Evolutionary conservation across 345 rosid genomes (phyloP).

Genomic region (Litchi chinensis): DNA sequence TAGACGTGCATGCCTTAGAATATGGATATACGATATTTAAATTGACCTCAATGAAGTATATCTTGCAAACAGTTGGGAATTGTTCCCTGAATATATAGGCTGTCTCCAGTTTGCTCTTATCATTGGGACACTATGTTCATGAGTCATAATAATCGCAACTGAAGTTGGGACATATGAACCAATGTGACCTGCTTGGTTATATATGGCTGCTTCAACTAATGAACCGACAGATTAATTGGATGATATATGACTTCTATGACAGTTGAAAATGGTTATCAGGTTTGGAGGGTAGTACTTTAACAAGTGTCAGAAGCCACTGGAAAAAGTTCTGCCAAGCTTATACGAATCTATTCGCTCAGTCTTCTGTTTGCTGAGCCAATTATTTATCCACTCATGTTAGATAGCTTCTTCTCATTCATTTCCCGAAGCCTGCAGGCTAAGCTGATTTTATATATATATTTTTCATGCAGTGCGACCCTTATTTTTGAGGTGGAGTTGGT

Average conservation of each 20-base stretch:
- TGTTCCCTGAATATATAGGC: neutral
- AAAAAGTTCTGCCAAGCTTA: neutral
- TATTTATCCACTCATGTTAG: neutral
- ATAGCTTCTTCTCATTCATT: neutral
- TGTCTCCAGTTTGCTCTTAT: neutral
- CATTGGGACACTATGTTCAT: neutral
- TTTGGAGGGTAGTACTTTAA: neutral
- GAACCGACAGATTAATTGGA: neutral
- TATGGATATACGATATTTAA: neutral
- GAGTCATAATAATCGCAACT: neutral
- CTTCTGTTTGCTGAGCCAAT: neutral
- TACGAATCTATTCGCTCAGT: neutral
- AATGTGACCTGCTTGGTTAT: neutral
- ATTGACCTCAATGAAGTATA: neutral
- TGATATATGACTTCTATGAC: neutral
- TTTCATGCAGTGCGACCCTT: constrained; percentile 74
- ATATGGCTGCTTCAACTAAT: neutral
- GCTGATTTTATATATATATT: neutral
- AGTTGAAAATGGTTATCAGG: neutral
- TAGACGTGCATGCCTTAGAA: neutral
- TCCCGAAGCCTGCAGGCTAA: neutral
- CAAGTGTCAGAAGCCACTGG: neutral
- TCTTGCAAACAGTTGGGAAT: neutral
- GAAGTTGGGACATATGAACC: neutral
- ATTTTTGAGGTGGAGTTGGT: constrained; percentile 84